Evolutionary conservation across 768 basidiomycete genomes (phyloP).

Genomic region (Myochromella boudieri): DNA sequence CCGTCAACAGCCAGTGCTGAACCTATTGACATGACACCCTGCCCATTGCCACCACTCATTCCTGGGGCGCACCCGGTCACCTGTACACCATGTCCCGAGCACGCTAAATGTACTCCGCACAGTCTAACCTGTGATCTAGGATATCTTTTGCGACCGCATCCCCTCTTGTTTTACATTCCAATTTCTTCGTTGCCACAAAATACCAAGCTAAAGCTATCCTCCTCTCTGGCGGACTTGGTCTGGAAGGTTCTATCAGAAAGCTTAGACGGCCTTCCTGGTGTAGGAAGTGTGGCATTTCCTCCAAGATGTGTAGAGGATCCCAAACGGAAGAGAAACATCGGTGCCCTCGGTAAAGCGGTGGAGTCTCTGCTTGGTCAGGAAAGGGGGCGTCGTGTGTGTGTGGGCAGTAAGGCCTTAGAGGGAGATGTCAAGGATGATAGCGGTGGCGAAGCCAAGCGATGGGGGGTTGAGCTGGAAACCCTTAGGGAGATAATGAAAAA

Average conservation of each 20-base stretch:
- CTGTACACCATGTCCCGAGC: conserved; percentile 75
- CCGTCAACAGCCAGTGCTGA: conserved; percentile 14
- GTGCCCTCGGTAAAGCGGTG: conserved; percentile 70
- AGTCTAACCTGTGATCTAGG: conserved; percentile 66
- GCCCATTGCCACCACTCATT: conserved; percentile 54
- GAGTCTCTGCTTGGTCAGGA: conserved; percentile 63
- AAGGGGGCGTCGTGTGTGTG: conserved; percentile 65
- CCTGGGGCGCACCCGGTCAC: conserved; percentile 57
- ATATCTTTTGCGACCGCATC: conserved; percentile 64
- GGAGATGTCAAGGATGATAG: conserved; percentile 40
- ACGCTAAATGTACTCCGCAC: conserved; percentile 59
- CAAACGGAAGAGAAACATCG: conserved; percentile 69
- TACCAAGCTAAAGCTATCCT: conserved; percentile 38
- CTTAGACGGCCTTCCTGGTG: conserved; percentile 69
- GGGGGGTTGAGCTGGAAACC: conserved; percentile 66
- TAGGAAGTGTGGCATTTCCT: conserved; percentile 77
- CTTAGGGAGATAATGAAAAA: conserved; percentile 58
- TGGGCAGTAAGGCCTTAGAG: conserved; percentile 38
- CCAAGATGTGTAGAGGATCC: conserved; percentile 80
- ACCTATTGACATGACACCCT: conserved; percentile 33
- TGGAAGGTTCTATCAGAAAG: conserved; percentile 48
- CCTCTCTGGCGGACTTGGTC: conserved; percentile 36
- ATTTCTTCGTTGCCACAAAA: conserved; percentile 32
- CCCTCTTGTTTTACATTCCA: conserved; percentile 53
- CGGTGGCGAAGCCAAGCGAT: conserved; percentile 72